Evolutionary conservation across 352 stramenopile species (phyloP).

Genomic region (Phytophthora aleatoria): DNA sequence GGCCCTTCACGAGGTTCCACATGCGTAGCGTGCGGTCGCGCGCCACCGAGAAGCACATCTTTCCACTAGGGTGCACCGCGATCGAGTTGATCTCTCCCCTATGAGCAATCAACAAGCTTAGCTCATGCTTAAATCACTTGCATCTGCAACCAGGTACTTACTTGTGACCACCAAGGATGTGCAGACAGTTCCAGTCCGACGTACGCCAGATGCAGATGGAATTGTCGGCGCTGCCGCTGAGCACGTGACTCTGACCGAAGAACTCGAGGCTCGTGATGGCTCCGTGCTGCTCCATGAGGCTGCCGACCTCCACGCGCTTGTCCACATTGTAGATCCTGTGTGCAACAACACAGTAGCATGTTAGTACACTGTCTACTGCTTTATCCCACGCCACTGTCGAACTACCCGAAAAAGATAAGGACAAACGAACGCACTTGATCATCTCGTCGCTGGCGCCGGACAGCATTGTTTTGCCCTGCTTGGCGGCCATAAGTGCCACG

Average conservation of each 20-base stretch:
- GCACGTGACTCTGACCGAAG: conserved; percentile 85
- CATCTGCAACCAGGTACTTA: conserved; percentile 25
- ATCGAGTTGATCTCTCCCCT: conserved; percentile 86
- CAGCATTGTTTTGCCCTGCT: conserved; percentile 83
- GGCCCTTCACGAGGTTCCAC: conserved; percentile 91
- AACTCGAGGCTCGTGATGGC: conserved; percentile 89
- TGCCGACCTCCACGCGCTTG: conserved; percentile 87
- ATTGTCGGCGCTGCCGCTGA: conserved; percentile 88
- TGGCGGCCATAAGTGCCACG: conserved; percentile 78
- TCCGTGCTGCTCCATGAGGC: conserved; percentile 86
- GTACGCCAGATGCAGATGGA: conserved; percentile 91
- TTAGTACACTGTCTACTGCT: background rate
- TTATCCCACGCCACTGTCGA: background rate
- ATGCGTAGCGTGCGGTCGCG: conserved; percentile 86
- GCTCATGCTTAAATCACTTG: background rate
- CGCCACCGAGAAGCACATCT: conserved; percentile 86
- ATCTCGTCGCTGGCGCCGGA: conserved; percentile 86
- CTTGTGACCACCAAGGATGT: conserved; percentile 90
- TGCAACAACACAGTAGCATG: conserved; percentile 1
- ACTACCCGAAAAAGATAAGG: background rate
- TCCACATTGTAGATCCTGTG: conserved; percentile 88
- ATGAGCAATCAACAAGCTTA: conserved; percentile 2
- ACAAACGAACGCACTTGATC: conserved; percentile 70
- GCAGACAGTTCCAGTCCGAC: conserved; percentile 89
- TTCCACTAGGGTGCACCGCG: conserved; percentile 88